phyloP scores from a whole-genome alignment of 2,329 filamentous ascomycete species.

The Trichoderma arundinaceum region DNA sequence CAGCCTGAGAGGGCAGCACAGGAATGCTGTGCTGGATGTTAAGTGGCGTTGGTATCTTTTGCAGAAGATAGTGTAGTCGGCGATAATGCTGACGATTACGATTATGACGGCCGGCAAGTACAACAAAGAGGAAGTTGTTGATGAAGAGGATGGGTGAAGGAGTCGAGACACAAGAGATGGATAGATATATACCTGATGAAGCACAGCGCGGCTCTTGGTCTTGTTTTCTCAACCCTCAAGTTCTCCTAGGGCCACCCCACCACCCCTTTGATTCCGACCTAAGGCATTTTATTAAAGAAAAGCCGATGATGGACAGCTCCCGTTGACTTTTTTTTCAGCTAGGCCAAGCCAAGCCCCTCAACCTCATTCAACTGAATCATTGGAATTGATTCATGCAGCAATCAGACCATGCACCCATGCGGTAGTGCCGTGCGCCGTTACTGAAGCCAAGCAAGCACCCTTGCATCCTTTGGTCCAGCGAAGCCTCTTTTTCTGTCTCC shows the following conservation, averaged over 20 bases:
- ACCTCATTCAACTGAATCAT: conserved; percentile 7
- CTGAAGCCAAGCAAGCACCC: neutral
- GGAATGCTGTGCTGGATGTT: conserved; percentile 2
- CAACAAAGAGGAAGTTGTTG: neutral
- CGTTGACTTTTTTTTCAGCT: neutral
- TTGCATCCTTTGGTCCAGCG: neutral
- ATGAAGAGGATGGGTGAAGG: neutral
- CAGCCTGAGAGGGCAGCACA: conserved; percentile 14
- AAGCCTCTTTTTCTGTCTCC: neutral
- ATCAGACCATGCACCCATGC: conserved; percentile 4
- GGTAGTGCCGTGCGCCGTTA: conserved; percentile 1
- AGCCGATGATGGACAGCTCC: conserved; percentile 1
- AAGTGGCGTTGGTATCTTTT: neutral
- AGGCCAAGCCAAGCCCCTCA: conserved; percentile 1
- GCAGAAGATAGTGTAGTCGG: no score
- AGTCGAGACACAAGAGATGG: neutral
- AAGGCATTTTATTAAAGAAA: neutral
- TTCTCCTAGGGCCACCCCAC: neutral
- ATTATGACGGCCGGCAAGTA: neutral
- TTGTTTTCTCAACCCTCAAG: neutral
- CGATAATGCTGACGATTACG: neutral
- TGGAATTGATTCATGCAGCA: conserved; percentile 13
- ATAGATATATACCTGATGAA: conserved; percentile 9
- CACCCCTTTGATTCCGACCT: neutral
- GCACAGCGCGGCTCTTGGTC: neutral